Evolutionary conservation across 2,329 filamentous ascomycete genomes (phyloP).

Genomic region (Trichoderma lentiforme): DNA sequence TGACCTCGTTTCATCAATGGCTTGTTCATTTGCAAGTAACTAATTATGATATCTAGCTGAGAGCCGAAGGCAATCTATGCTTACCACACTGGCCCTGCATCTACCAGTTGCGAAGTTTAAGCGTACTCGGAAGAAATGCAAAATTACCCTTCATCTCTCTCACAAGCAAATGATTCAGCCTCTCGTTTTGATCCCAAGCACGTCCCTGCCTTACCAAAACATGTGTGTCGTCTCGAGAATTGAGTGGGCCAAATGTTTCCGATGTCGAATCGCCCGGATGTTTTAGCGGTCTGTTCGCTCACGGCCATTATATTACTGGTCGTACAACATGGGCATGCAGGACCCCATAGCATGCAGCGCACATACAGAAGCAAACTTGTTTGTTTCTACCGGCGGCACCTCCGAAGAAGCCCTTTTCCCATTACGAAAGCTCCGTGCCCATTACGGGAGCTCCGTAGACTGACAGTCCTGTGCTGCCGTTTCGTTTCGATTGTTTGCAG

Average conservation of each 20-base stretch:
- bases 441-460: neutral
- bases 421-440: neutral
- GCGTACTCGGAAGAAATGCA: neutral
- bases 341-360: neutral
- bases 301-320: neutral
- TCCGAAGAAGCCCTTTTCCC: constrained; percentile 6
- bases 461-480: neutral
- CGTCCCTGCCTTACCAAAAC: neutral
- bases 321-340: neutral
- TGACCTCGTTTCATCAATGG: neutral
- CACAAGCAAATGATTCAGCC: neutral
- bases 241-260: neutral
- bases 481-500: neutral
- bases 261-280: neutral
- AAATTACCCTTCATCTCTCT: neutral
- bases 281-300: constrained; percentile 1
- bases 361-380: neutral
- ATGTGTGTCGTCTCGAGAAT: neutral
- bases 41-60: neutral
- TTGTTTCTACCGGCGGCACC: neutral
- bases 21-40: neutral
- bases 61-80: neutral
- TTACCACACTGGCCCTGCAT: neutral
- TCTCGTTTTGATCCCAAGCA: neutral
- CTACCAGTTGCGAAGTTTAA: neutral